Evolutionary conservation across 768 basidiomycete species (phyloP), one percentile per base, ranked within the genome.

Genomic region (Lactarius hengduanensis): DNA sequence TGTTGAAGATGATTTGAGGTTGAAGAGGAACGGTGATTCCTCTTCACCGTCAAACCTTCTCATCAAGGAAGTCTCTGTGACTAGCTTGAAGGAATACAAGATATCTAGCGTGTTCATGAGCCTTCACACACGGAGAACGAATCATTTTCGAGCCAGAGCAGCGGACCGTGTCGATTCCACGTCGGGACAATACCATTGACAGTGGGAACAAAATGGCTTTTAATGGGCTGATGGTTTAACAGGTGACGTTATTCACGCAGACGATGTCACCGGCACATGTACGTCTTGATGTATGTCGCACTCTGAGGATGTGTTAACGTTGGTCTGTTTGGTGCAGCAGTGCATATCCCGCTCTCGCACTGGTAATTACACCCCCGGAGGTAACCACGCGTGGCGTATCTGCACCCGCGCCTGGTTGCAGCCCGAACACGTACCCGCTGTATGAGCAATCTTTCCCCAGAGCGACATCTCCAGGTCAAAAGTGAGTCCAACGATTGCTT

Each of bases 301-400:
- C n/a, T n/a, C n/a, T n/a, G 38, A 40, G 38, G 38, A 15, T 40
- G 38, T 15, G 58, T 7, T 59, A 3, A 28, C 28, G 28, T 18
- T 22, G 1, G 28, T 34, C 28, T 56, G 15, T 20, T 28, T 9
- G 16, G 26, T 56, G 15, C 28, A 78, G 77, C 78, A 78, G 77
- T 77, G 58, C 71, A 76, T 34, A 76, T 83, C 69, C 82, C 83
- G 71, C 78, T 87, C 11, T 86, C 82, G 80, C 86, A 88, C 61
- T 91, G 89, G 89, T 90, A 91, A 70, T 70, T 71, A 8, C 72
- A n/a, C 18, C 20, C 20, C 18, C n/a, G 7, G 20, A 20, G 18
- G 7, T 1, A 10, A 9, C 43, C 20, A n/a, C 43, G 2, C 20
- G 20, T n/a, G 3, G 20, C 20, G n/a, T n/a, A 20, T 20, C 18